Evolutionary conservation across 305 asterid genomes (phyloP).

Genomic region (Ajuga reptans): DNA sequence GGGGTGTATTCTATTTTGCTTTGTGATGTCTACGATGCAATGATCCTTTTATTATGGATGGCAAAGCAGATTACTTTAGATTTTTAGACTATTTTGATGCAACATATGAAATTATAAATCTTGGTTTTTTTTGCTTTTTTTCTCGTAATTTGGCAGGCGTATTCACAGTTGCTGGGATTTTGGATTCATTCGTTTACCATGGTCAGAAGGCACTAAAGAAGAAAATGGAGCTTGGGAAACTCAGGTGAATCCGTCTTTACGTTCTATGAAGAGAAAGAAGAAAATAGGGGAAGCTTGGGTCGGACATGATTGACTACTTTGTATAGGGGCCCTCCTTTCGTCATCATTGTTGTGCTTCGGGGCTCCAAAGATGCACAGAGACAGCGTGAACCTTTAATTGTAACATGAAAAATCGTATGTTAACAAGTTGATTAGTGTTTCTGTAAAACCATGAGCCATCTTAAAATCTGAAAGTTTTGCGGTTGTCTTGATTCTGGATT

Average conservation of each 20-base stretch:
- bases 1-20: background rate
- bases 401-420: conserved; percentile 13
- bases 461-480: conserved; percentile 24
- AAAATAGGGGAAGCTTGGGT: background rate
- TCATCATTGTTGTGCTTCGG: conserved; percentile 3
- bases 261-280: conserved; percentile 10
- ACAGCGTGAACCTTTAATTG: background rate
- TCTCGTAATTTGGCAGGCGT: conserved; percentile 39
- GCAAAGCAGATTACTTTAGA: background rate
- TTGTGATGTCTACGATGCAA: background rate
- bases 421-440: conserved; percentile 13
- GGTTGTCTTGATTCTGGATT: background rate
- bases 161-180: conserved; percentile 72
- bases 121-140: background rate
- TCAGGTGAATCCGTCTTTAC: conserved; percentile 23
- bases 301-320: background rate
- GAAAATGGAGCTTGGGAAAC: conserved; percentile 62
- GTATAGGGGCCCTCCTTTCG: background rate
- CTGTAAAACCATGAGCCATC: conserved; percentile 7
- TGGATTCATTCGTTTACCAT: conserved; percentile 66
- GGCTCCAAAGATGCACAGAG: conserved; percentile 4
- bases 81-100: too few species aligned
- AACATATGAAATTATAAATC: background rate
- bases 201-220: conserved; percentile 58
- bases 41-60: background rate